Evolutionary conservation across 179 eudicot genomes (phyloP).

Genomic region (Vitellaria paradoxa): DNA sequence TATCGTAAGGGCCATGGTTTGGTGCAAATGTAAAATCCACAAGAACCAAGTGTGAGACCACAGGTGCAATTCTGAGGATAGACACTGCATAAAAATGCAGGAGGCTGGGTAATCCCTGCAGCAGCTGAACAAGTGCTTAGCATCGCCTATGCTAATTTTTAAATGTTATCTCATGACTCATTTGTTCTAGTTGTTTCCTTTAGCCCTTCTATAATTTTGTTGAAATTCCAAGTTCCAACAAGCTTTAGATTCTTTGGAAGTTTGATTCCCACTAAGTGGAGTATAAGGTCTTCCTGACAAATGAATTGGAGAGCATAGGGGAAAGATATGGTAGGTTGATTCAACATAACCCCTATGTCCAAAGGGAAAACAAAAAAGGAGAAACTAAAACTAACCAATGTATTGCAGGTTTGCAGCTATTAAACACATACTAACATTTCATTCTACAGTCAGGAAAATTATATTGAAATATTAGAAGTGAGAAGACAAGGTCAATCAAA

Average conservation of each 20-base stretch:
- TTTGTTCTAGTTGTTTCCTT: too few relatives aligned
- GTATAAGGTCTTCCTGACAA: neutral
- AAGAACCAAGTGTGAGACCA: neutral
- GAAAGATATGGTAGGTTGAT: neutral
- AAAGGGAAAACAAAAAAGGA: neutral
- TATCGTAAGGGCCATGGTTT: neutral
- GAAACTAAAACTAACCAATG: neutral
- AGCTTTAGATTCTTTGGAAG: neutral
- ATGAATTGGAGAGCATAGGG: neutral
- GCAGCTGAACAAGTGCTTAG: neutral
- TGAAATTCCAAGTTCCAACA: neutral
- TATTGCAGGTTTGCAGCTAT: neutral
- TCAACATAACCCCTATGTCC: neutral
- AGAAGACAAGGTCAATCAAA: neutral
- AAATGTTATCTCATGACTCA: neutral
- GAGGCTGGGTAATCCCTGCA: neutral
- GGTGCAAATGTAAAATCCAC: slow-evolving; percentile 2
- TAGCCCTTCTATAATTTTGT: neutral
- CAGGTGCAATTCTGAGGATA: neutral
- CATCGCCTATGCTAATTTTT: neutral
- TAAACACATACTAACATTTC: neutral
- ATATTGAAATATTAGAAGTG: neutral
- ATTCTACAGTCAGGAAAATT: neutral
- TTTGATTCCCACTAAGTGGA: neutral
- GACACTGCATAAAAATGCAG: neutral